A percentile compares a stretch with the other conserved stretches of the same genome.
Conservation (phyloP, 148 eudicot species). For the Beta vulgaris region DNA sequence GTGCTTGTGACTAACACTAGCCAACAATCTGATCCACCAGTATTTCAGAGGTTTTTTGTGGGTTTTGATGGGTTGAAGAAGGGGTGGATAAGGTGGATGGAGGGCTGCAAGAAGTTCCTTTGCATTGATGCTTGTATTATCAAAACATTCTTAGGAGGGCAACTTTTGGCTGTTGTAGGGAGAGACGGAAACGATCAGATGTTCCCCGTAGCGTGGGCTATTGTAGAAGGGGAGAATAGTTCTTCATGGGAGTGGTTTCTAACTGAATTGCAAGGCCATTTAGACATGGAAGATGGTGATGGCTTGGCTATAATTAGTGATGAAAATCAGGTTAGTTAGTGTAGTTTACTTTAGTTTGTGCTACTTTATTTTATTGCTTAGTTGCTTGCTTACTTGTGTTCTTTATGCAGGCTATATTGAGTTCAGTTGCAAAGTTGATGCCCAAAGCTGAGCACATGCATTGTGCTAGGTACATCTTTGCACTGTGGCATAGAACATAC, state of each 20-base stretch:
- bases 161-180: no score
- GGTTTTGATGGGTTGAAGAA: not conserved
- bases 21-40: not conserved
- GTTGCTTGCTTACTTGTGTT: no score
- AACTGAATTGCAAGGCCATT: not conserved
- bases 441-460: not conserved
- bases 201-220: no score
- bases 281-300: not conserved
- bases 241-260: constrained; percentile 5
- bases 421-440: not conserved
- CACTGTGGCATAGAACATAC: not conserved
- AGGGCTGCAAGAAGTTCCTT: not conserved
- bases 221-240: not conserved
- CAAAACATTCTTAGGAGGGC: not conserved
- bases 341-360: not conserved
- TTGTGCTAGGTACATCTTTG: not conserved
- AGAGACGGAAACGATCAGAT: not conserved
- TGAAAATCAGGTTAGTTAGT: not conserved
- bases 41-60: not conserved
- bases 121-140: not conserved
- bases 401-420: not conserved
- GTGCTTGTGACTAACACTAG: not conserved
- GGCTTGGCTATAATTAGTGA: constrained; percentile 1
- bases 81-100: not conserved
- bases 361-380: not conserved